Percentiles rank a stretch among this genome's conserved stretches.
These are phyloP conservation scores for Solanum clarkiae DNA, from an alignment of 257 asterid species.

Conservation along the genomic window DNA sequence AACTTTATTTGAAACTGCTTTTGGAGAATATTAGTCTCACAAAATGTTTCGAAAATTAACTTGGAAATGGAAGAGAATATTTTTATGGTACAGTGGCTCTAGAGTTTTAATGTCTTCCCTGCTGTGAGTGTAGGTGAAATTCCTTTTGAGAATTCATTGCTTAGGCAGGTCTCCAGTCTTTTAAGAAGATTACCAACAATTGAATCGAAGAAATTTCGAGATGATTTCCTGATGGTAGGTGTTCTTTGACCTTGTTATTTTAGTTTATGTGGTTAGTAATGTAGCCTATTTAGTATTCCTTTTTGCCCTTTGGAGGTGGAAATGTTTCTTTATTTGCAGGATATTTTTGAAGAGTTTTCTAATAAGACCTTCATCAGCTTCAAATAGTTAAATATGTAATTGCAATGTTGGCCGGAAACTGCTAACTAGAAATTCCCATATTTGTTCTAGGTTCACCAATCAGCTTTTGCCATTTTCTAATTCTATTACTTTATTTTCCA, in stretches of 20 bases:
- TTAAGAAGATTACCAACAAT: slow-evolving; percentile 88
- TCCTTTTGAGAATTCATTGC: slow-evolving; percentile 67
- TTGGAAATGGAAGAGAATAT: background rate
- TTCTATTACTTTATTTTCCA: background rate
- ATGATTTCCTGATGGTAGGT: slow-evolving; percentile 93
- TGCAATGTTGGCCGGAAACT: background rate
- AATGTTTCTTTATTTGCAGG: background rate
- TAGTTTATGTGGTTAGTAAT: background rate
- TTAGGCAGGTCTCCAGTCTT: slow-evolving; percentile 93
- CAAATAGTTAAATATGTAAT: background rate
- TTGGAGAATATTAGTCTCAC: background rate
- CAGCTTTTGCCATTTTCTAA: background rate
- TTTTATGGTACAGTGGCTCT: background rate
- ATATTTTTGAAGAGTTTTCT: background rate
- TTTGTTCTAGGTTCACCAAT: background rate
- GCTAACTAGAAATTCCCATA: background rate
- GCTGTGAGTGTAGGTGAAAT: slow-evolving; percentile 50
- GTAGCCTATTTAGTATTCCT: background rate
- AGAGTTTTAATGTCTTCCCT: background rate
- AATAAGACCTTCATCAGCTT: background rate
- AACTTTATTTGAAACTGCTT: background rate
- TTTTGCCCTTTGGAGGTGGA: background rate
- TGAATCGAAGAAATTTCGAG: slow-evolving; percentile 79
- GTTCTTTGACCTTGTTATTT: background rate
- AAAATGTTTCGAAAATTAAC: background rate